Evolutionary conservation across 1,284 basidiomycete species (phyloP), one percentile per base, ranked within the genome.

Genomic region (Cutaneotrichosporon dermatis): DNA sequence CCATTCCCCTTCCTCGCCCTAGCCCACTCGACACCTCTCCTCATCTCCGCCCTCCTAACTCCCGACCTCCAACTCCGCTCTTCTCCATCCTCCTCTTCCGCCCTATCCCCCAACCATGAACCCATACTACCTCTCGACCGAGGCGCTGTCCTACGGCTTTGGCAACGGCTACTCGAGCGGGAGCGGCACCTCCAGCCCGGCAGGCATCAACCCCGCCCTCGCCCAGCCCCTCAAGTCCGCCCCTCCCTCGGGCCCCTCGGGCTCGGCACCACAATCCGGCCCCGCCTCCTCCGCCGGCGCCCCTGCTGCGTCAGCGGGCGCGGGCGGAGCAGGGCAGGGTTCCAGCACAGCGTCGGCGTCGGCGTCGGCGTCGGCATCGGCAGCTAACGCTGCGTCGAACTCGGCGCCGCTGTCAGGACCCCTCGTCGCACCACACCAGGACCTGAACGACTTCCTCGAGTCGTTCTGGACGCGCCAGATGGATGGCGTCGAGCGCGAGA

Each of bases 101-200:
- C 25, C 25, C 25, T 25, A 25, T 25, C 25, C 25, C 25, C 25
- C 16, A 44, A 46, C 44, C 25, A 64, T 64, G 62, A 64, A 64
- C 54, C 59, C 62, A 5, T 64, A 64, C 59, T 64, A 64, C 62
- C 59, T 64, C 33, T 46, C 58, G 34, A 41, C 44, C 49, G 59
- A 61, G n/a, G 35, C 25, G 35, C 49, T 58, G 35, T 35, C 34
- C 16, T 62, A 62, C 57, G 48, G 51, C 40, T 64, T 64, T 52
- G 56, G 53, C 43, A 56, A 59, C 43, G 56, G 52, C 15, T 64
- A 63, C 62, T 52, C 46, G 16, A 44, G 41, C 3, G 51, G 66
- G 2, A 41, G 60, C 6, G 65, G 63, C 16, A 66, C 71, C 46
- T 91, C 90, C 60, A 92, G 90, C 42, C 92, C 82, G 0, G 92